A percentile compares a stretch with the other conserved stretches of the same genome.
Conservation (phyloP, 257 asterid genomes). For the Verbascum thapsus region DNA sequence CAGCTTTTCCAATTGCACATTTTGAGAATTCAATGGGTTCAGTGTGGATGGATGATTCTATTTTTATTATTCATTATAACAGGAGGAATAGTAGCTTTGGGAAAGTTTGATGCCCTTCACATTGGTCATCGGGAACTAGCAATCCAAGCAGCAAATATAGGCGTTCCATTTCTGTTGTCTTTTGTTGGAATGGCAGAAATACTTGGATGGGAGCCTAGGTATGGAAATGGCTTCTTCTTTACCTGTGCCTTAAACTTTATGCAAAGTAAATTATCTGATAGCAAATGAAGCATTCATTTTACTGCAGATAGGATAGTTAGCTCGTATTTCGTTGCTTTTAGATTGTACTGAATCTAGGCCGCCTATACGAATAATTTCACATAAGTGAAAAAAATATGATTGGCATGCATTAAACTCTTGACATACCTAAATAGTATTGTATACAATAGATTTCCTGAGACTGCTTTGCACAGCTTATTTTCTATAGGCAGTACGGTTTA, state of each 20-base stretch:
- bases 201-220: slow-evolving; percentile 98
- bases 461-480: no score
- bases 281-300: slow-evolving; percentile 4
- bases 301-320: neutral
- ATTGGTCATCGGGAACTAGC: slow-evolving; percentile 98
- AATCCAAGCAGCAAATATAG: slow-evolving; percentile 85
- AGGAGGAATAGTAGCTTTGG: slow-evolving; percentile 97
- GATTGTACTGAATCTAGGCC: neutral
- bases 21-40: slow-evolving; percentile 13
- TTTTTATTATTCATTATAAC: slow-evolving; percentile 23
- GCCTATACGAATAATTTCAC: neutral
- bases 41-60: slow-evolving; percentile 17
- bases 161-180: slow-evolving; percentile 78
- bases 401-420: no score
- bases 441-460: no score
- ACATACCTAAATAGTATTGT: no score
- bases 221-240: slow-evolving; percentile 30
- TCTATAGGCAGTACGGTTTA: no score
- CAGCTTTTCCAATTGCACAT: slow-evolving; percentile 1
- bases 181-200: slow-evolving; percentile 94
- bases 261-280: neutral
- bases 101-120: slow-evolving; percentile 98
- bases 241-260: neutral
- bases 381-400: neutral
- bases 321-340: neutral